These are phyloP conservation scores for Hanseniaspora meyeri DNA, from an alignment of 805 yeast genomes.

Conservation along the genomic window DNA sequence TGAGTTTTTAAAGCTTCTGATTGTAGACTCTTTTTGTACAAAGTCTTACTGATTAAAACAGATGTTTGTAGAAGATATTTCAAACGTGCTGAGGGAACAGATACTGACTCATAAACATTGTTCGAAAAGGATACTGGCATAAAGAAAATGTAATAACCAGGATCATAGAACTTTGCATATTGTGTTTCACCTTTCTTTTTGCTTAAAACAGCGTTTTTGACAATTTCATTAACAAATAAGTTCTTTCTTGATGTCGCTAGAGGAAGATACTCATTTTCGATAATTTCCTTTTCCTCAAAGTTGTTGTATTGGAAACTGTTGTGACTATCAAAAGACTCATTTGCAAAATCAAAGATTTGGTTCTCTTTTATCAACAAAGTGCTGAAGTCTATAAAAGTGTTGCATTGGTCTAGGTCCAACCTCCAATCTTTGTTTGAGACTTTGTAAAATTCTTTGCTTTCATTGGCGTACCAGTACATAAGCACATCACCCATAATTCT, in stretches of 20 bases:
- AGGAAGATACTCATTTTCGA: slow-evolving; percentile 16
- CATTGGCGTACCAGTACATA: slow-evolving; percentile 44
- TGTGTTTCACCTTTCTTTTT: slow-evolving; percentile 5
- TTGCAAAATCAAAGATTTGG: neutral
- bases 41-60: slow-evolving; percentile 10
- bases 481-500: slow-evolving; percentile 35
- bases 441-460: slow-evolving; percentile 37
- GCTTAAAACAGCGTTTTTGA: neutral
- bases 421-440: slow-evolving; percentile 40
- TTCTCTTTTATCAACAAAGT: slow-evolving; percentile 4
- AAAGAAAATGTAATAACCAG: slow-evolving; percentile 61
- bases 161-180: slow-evolving; percentile 26
- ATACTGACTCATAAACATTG: slow-evolving; percentile 47
- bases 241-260: slow-evolving; percentile 10
- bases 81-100: slow-evolving; percentile 28
- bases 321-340: slow-evolving; percentile 2
- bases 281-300: slow-evolving; percentile 16
- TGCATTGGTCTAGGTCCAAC: slow-evolving; percentile 18
- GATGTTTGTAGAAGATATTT: slow-evolving; percentile 19
- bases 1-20: neutral
- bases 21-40: slow-evolving; percentile 2
- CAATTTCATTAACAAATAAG: slow-evolving; percentile 3
- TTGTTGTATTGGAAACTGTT: slow-evolving; percentile 15
- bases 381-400: slow-evolving; percentile 1
- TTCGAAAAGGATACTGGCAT: slow-evolving; percentile 52